phyloP scores from a whole-genome alignment of 495 filamentous ascomycete species.

The Aspergillus taichungensis region DNA sequence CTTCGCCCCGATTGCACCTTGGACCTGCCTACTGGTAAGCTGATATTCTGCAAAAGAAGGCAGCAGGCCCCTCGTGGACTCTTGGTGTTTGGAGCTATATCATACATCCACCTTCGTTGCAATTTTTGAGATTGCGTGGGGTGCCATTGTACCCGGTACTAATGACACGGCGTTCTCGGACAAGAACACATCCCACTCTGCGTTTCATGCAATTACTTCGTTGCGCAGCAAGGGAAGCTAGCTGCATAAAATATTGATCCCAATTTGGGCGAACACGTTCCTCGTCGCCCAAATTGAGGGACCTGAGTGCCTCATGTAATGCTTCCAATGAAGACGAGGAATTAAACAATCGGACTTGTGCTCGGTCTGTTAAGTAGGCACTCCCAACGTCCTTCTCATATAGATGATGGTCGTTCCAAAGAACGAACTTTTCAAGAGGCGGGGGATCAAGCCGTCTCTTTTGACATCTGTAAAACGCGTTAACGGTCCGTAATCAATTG shows the following conservation, averaged over 20 bases:
- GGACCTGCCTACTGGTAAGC: constrained; percentile 34
- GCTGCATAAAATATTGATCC: constrained; percentile 97
- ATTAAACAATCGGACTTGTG: constrained; percentile 80
- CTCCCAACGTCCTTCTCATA: constrained; percentile 60
- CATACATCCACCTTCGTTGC: constrained; percentile 86
- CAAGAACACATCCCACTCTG: constrained; percentile 90
- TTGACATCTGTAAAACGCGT: constrained; percentile 28
- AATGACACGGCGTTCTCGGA: constrained; percentile 78
- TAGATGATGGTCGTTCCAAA: constrained; percentile 65
- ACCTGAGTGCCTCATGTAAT: constrained; percentile 57
- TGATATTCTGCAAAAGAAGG: neutral
- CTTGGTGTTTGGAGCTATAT: constrained; percentile 37
- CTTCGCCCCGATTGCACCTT: constrained; percentile 68
- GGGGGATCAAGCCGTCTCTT: constrained; percentile 34
- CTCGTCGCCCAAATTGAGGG: constrained; percentile 66
- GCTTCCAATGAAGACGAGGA: constrained; percentile 59
- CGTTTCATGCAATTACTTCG: constrained; percentile 98
- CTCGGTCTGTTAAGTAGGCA: constrained; percentile 63
- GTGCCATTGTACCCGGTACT: constrained; percentile 98
- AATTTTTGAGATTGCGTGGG: constrained; percentile 75
- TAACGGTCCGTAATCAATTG: neutral
- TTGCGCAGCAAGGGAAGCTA: constrained; percentile 84
- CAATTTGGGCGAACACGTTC: constrained; percentile 82
- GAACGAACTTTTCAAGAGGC: constrained; percentile 69
- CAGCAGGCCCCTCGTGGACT: neutral